Base-by-base conservation (phyloP, 495 filamentous ascomycete species). In the Aspergillus heteromorphus region DNA sequence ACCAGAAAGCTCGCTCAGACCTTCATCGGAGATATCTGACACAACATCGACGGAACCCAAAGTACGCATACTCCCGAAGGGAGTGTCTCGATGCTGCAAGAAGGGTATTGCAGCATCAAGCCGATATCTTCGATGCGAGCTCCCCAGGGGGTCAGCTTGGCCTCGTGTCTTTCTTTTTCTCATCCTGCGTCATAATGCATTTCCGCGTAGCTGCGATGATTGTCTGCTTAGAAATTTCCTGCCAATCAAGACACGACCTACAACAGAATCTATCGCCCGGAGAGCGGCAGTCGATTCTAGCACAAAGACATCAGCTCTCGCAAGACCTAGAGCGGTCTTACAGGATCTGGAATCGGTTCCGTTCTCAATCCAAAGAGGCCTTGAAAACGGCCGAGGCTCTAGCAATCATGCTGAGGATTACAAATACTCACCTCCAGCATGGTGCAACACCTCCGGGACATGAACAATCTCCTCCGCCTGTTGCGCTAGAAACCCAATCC, bases 21-120 rank as follows among this genome's bases (percentile, higher is more conserved):
- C 79, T 96, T 31, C 91, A 96, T 64, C 80, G 88, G 20, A 87
- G 87, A 53, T 92, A 90, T 66, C 77, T 92, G 53, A 74, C 78
- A 8, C 75, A 82, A 42, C 83, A 87, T 17, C 76, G 85, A 29
- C 73, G 82, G 54, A 86, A 91, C 65, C 76, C 81, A 2, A 73
- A 84, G 11, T 92, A 88, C 56, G 79, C 81, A 13, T 85, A 88
- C 63, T 92, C 87, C 9, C 80, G 89, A 4, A 79, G 82, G 49
- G 85, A 81, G 19, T 91, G 89, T 53, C 81, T 95, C 34, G 86
- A 90, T 54, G 83, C 90, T 1, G 87, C 85, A 1, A 75, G 91
- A 70, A 77, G 81, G 54, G 82, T 89, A 36, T 73, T 96, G 8
- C 73, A 78, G 17, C 87, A 91, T 57, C 83, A 95, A 64, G 79